These are phyloP conservation scores for Alternaria triticimaculans DNA, from an alignment of 2,329 filamentous ascomycete species.

Conservation along the genomic window DNA sequence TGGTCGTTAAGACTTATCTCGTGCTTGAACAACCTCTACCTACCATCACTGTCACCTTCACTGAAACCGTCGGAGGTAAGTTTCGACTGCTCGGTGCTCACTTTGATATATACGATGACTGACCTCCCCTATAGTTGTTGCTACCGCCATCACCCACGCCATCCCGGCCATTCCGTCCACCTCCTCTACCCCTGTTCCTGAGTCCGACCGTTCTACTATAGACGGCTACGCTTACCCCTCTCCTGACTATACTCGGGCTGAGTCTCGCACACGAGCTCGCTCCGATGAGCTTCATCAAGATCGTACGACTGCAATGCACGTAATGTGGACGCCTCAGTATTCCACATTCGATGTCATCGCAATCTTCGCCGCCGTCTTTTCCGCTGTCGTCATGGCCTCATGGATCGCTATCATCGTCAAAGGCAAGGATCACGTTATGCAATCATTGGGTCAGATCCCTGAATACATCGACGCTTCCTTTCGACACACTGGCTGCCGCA, in stretches of 20 bases:
- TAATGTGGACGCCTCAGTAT: not conserved
- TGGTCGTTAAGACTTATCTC: not conserved
- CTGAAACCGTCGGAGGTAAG: constrained; percentile 7
- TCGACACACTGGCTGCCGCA: not conserved
- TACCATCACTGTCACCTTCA: constrained; percentile 10
- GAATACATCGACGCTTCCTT: not conserved
- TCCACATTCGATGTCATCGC: not conserved
- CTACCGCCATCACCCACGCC: constrained; percentile 3
- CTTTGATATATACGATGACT: not conserved
- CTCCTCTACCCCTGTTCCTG: not conserved
- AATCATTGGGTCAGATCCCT: not conserved
- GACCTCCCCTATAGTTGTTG: not conserved
- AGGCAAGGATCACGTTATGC: not conserved
- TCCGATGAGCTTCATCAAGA: not conserved
- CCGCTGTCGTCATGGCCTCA: not conserved
- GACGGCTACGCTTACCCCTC: not conserved
- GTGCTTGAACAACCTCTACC: constrained; percentile 1
- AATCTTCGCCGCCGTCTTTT: not conserved
- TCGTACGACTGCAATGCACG: not conserved
- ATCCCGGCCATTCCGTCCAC: not conserved
- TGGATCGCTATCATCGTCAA: not conserved
- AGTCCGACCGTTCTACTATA: not conserved
- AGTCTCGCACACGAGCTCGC: not conserved
- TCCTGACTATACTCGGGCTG: not conserved
- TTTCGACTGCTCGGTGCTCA: not conserved